Base-by-base conservation (phyloP, 805 yeast genomes). In the Millerago galiae region DNA sequence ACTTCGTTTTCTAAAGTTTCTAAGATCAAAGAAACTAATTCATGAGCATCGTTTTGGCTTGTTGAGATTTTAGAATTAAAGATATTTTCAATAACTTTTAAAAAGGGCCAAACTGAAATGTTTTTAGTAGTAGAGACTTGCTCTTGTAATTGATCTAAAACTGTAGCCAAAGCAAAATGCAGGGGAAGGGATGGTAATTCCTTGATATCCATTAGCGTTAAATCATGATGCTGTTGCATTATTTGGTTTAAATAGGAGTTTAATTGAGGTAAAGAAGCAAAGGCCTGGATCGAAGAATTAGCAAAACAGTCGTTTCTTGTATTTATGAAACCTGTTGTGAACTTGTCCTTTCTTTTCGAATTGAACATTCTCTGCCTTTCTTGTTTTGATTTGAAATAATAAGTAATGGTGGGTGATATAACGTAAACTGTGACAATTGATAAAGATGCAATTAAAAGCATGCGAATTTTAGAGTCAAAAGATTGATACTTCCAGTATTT, bases 11-110 rank as follows among this genome's bases (percentile, higher is more conserved):
- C 79, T 39, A 93, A 66, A 0, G 91, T 81, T 54, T 90, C 95
- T 17, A 91, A 65, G 16, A 90, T 71, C 40, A 87, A 63, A 58
- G 88, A 95, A 26, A 91, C 74, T 49, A 93, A 70, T 56, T 91
- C 99, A 54, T 93, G 97, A 0, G 98, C 96, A 65, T 91, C 99
- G 56, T 91, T 95, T 60, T 93, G 99, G 36, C 76, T 77, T 29
- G 83, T 67, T 2, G 95, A 81, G 24, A 93, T 81, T 49, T 76
- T 78, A 4, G 90, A 80, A 42, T 79, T 75, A 63, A 81, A 84
- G 13, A 84, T 79, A 9, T 60, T 61, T 55, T 91, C 98, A 39
- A 93, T 63, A 10, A 77, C 81, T 40, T 74, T 81, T 15, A 91
- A 65, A 38, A 90, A 74, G 1, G 86, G 81, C 90, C 95, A 83